These are phyloP conservation scores for Phytophthora sansomeana DNA, from an alignment of 352 stramenopile genomes.

Conservation along the genomic window DNA sequence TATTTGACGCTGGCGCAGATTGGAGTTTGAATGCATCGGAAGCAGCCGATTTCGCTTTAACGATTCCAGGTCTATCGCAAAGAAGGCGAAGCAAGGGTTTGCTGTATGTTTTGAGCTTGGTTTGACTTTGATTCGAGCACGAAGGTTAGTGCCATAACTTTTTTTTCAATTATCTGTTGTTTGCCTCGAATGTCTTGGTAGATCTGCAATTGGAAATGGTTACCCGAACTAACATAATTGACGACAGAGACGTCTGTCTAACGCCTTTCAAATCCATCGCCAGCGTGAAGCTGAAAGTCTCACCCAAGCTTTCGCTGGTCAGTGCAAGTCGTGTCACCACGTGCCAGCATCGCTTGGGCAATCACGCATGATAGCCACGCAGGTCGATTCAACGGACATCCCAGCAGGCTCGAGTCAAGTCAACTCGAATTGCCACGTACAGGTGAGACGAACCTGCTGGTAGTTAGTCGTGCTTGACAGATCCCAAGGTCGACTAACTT, in stretches of 20 bases:
- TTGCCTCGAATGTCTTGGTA: neutral
- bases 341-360: neutral
- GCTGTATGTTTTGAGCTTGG: too few relatives aligned
- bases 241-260: too few relatives aligned
- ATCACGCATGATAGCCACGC: neutral
- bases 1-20: neutral
- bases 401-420: conserved; percentile 13
- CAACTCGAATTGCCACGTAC: conserved; percentile 14
- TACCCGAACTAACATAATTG: too few relatives aligned
- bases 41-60: neutral
- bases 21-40: neutral
- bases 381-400: neutral
- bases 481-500: conserved; percentile 25
- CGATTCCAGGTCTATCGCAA: neutral
- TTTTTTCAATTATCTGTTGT: neutral
- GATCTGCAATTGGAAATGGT: too few relatives aligned
- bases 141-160: too few relatives aligned
- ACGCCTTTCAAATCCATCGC: neutral
- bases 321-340: neutral
- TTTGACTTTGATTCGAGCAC: too few relatives aligned
- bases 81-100: neutral
- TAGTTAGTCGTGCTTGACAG: conserved; percentile 25
- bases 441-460: conserved; percentile 21
- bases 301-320: neutral
- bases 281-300: neutral